Base-by-base conservation (phyloP, 192 early-diverging fungal species). In the Backusella luteola region DNA sequence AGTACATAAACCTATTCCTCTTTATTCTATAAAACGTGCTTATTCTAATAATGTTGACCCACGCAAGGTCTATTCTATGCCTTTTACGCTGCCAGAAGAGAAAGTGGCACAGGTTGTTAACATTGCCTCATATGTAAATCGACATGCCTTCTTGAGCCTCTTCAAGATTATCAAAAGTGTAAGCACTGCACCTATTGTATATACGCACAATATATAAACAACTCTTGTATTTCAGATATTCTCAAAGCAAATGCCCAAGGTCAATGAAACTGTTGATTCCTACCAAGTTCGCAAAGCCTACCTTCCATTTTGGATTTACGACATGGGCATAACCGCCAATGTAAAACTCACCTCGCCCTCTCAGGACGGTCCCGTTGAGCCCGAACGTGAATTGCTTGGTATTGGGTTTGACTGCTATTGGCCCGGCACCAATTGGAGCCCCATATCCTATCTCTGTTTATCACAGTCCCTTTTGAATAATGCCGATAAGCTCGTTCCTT, bases 131-230 rank as follows among this genome's bases (percentile, higher is more conserved):
- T 78, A 76, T 41, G 74, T 78, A 0, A 74, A 74, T 59, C 56
- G 71, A 49, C 77, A 78, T 66, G 73, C 73, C 2, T 69, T 82
- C 14, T 39, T 66, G 15, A 71, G 73, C 26, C 39, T 78, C 4
- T 82, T 82, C 74, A 82, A 78, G 56, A 76, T 82, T 5, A 53
- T 82, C 12, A 77, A 68, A 17, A 71, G 76, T 34, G 81, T 79
- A 73, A 76, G 72, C 67, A 38, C 2, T 32, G 14, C 6, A 23
- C 2, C 46, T 15, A 32, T 32, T 32, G 35, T n/a, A 41, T 0
- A 19, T 32, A 59, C 21, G 11, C 6, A 32, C 0, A 0, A 34
- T 66, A 36, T 44, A 38, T 68, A 26, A 3, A 39, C 38, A 39
- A 39, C 9, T 38, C 8, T 39, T 39, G 8, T 39, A 1, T 6